Percentiles rank a stretch among this genome's conserved stretches.
phyloP scores from a whole-genome alignment of 1,139 yeast species.

The Yamadazyma atmosphaerica region DNA sequence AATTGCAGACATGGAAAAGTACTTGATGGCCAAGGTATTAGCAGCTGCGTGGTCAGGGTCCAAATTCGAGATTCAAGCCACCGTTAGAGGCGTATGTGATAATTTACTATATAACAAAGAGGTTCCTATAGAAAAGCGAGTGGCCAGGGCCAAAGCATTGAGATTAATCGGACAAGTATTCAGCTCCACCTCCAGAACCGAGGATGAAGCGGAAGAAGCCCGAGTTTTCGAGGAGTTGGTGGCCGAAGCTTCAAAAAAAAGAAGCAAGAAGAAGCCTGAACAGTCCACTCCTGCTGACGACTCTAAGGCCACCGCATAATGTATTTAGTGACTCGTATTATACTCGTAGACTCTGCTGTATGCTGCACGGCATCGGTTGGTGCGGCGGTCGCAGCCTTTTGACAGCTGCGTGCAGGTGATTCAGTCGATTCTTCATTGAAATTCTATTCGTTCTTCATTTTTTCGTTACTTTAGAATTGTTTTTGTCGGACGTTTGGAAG shows the following conservation, averaged over 20 bases:
- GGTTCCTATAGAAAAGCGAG: conserved; percentile 54
- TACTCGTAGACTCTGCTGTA: too few relatives aligned
- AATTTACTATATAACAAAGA: conserved; percentile 63
- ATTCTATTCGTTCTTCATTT: too few relatives aligned
- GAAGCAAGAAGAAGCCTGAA: conserved; percentile 47
- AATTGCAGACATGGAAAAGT: conserved; percentile 81
- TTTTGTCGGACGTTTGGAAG: too few relatives aligned
- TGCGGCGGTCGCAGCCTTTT: too few relatives aligned
- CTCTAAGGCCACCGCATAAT: too few relatives aligned
- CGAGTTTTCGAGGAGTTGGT: conserved; percentile 87
- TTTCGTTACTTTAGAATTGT: too few relatives aligned
- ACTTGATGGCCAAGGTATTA: conserved; percentile 83
- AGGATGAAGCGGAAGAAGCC: conserved; percentile 89
- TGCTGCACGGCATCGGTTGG: too few relatives aligned
- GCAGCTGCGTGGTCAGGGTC: conserved; percentile 98
- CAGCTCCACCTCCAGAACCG: conserved; percentile 63
- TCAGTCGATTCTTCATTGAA: too few relatives aligned
- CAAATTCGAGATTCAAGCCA: conserved; percentile 84
- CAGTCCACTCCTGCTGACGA: too few relatives aligned
- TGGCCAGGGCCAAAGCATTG: conserved; percentile 80
- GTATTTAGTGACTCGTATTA: too few relatives aligned
- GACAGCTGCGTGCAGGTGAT: too few relatives aligned
- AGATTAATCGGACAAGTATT: conserved; percentile 75
- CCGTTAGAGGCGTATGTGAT: conserved; percentile 85
- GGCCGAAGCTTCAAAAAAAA: conserved; percentile 86